Percentiles rank a stretch among this genome's conserved stretches.
Conservation (phyloP, 805 yeast species). For the Saccharomycopsis capsularis region DNA sequence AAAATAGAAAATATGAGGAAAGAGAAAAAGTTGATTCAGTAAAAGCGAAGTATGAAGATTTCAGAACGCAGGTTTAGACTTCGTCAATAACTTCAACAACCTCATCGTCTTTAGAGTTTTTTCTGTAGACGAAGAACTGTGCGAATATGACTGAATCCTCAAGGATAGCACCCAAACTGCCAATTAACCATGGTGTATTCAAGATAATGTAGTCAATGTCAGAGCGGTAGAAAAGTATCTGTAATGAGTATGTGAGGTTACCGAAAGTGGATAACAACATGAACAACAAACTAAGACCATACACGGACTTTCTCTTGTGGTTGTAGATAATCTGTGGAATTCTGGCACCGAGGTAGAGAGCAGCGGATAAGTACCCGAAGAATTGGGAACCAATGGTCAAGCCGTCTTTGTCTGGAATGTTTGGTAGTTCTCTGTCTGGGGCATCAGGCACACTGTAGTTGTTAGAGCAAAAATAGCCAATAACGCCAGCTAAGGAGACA, state of each 20-base stretch:
- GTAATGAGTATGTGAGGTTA: slow-evolving; percentile 67
- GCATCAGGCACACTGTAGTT: slow-evolving; percentile 23
- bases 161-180: slow-evolving; percentile 68
- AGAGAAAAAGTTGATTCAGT: not conserved
- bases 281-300: slow-evolving; percentile 79
- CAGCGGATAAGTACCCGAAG: slow-evolving; percentile 64
- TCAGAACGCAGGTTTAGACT: not conserved
- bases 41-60: not conserved
- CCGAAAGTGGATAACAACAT: slow-evolving; percentile 70
- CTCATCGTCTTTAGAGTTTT: slow-evolving; percentile 24
- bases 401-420: slow-evolving; percentile 24
- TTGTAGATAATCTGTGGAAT: slow-evolving; percentile 85
- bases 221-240: slow-evolving; percentile 57
- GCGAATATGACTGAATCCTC: slow-evolving; percentile 61
- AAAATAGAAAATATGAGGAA: not conserved
- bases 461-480: slow-evolving; percentile 48
- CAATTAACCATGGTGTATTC: slow-evolving; percentile 71
- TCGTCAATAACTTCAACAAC: slow-evolving; percentile 17
- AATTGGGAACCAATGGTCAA: slow-evolving; percentile 50
- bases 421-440: slow-evolving; percentile 25
- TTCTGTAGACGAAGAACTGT: slow-evolving; percentile 59
- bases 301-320: slow-evolving; percentile 66
- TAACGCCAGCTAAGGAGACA: slow-evolving; percentile 54
- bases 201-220: slow-evolving; percentile 53
- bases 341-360: slow-evolving; percentile 63